phyloP scores from a whole-genome alignment of 108 stramenopile species.

The Asterionellopsis glacialis region DNA sequence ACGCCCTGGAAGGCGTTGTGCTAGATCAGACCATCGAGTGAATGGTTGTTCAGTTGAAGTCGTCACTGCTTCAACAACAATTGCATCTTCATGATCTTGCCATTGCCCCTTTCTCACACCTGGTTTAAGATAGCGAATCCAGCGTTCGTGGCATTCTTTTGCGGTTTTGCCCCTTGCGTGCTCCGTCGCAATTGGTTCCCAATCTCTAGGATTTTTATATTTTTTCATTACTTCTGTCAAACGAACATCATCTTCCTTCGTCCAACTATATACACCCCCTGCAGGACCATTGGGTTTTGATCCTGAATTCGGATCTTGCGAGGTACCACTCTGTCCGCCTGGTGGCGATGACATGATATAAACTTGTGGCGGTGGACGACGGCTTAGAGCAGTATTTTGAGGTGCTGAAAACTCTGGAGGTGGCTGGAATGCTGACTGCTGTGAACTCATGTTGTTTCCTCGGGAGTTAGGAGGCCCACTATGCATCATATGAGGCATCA shows the following conservation, averaged over 20 bases:
- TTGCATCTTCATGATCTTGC: constrained; percentile 77
- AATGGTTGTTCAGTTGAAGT: constrained; percentile 72
- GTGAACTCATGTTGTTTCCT: too few species aligned
- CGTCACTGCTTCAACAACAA: constrained; percentile 74
- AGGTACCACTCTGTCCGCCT: constrained; percentile 1
- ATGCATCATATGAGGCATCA: constrained; percentile 7
- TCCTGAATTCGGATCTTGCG: constrained; percentile 4
- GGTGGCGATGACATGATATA: constrained; percentile 36
- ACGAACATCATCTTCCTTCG: constrained; percentile 67
- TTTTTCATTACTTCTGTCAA: constrained; percentile 81
- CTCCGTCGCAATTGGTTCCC: constrained; percentile 85
- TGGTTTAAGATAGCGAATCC: constrained; percentile 81
- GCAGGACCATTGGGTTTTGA: constrained; percentile 8
- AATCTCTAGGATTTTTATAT: constrained; percentile 77
- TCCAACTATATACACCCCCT: constrained; percentile 52
- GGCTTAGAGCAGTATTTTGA: constrained; percentile 24
- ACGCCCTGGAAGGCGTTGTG: constrained; percentile 76
- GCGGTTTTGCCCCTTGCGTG: constrained; percentile 52
- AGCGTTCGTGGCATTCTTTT: constrained; percentile 80
- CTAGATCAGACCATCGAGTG: constrained; percentile 84
- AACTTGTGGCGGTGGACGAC: constrained; percentile 32
- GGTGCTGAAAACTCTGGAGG: constrained; percentile 42
- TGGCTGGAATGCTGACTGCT: constrained; percentile 32
- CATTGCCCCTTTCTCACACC: constrained; percentile 80
- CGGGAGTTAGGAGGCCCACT: constrained; percentile 22